phyloP scores from a whole-genome alignment of 2,329 filamentous ascomycete species.

The Albophoma yamanashiensis region DNA sequence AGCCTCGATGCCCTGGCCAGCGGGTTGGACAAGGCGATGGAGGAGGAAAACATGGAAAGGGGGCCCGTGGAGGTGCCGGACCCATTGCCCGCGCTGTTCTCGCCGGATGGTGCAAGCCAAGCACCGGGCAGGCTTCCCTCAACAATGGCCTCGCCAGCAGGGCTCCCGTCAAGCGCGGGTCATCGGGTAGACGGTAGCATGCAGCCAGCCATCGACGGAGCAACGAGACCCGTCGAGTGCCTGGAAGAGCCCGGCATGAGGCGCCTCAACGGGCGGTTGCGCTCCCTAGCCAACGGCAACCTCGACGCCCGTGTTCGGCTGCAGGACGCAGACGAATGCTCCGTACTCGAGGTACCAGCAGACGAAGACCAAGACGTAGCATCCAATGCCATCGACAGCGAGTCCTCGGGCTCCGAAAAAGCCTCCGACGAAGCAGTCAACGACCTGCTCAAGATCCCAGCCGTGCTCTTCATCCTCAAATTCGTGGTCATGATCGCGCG shows the following conservation, averaged over 20 bases:
- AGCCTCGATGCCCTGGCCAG: slow-evolving; percentile 1
- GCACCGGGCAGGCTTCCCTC: not conserved
- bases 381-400: not conserved
- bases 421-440: not conserved
- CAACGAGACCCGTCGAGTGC: not conserved
- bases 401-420: not conserved
- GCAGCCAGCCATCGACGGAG: not conserved
- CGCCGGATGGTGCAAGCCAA: not conserved
- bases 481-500: not conserved
- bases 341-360: not conserved
- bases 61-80: slow-evolving; percentile 2
- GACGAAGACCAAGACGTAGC: not conserved
- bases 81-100: slow-evolving; percentile 2
- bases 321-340: not conserved
- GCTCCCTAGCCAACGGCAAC: not conserved
- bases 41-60: slow-evolving; percentile 1
- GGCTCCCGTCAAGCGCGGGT: not conserved
- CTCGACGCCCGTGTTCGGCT: not conserved
- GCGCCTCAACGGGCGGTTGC: not conserved
- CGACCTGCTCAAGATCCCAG: not conserved
- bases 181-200: not conserved
- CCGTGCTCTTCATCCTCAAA: slow-evolving; percentile 1
- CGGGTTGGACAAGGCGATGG: slow-evolving; percentile 1
- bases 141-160: not conserved
- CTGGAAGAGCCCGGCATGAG: not conserved